Evolutionary conservation across 139 green algal species (phyloP), one percentile per base, ranked within the genome.

Genomic region (Zygnema circumcarinatum): DNA sequence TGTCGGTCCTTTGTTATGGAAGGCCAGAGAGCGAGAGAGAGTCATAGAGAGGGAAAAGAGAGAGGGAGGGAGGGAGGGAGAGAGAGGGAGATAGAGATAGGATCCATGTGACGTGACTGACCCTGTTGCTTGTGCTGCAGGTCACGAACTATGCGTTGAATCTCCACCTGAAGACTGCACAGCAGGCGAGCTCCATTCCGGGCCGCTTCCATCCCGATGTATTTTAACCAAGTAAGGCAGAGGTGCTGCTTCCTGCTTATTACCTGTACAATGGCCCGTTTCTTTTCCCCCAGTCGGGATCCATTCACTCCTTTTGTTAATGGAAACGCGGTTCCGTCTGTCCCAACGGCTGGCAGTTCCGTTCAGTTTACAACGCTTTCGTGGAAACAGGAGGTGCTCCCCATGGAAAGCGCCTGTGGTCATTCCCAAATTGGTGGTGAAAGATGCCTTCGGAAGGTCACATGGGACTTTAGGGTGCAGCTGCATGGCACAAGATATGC

Each of bases 121-220:
- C n/a, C n/a, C n/a, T n/a, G n/a, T n/a, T n/a, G n/a, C n/a, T n/a
- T n/a, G n/a, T n/a, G n/a, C 2, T 39, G 32, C 81, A 88, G 85
- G 87, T 92, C 22, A 88, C 33, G 52, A 90, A 92, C 84, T 92
- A 92, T 79, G 53, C 88, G 7, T 29, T 92, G 3, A 67, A 38
- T 1, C 31, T 92, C 7, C 88, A 92, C 53, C 53, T 92, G 29
- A 69, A 68, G 33, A 74, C 86, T 47, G 85, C 86, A 22, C 83
- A 89, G 25, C 31, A 88, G 21, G 31, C 35, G 7, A 56, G 31
- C 2, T 83, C 69, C 3, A 87, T 88, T 38, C 81, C 81, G 31
- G 2, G 67, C 22, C 81, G 69, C 29, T 88, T 88, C 47, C 81
- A 88, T 33, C 81, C 81, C 2, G 81, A 88, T 72, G 81, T 88